Evolutionary conservation across 1,284 basidiomycete genomes (phyloP), one percentile per base, ranked within the genome.

Genomic region (Phylloporus sp.): DNA sequence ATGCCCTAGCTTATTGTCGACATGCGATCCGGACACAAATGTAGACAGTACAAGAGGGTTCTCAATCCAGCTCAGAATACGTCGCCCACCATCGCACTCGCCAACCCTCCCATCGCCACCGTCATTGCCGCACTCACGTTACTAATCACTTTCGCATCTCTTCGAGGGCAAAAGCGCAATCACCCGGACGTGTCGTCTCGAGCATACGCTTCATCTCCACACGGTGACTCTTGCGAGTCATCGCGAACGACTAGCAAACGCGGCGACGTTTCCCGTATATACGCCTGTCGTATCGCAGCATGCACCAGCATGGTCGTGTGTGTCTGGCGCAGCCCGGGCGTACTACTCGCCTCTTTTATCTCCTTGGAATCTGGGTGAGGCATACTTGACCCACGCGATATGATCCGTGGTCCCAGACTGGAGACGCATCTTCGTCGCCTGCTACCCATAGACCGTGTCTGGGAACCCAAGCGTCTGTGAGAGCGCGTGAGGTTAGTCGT

Each of bases 351-450:
- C 2, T 20, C 57, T 37, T 57, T 57, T 2, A 23, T 7, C 11
- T 39, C 56, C 32, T 74, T 14, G 62, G 62, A 47, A 67, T 65
- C 71, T 1, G n/a, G 72, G 32, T 43, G 68, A 27, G 20, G 86
- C 80, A 69, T 88, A 90, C n/a, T 81, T 83, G 2, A 82, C 82
- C 93, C 92, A 94, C 8, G 86, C 71, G 15, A 94, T 66, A 72
- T 88, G 87, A 75, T 95, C 94, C 0, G 92, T 92, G 1, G 91
- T 91, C 32, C 91, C 88, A 1, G 91, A 94, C 20, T 84, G 85
- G 20, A 87, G 86, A 10, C 84, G 88, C 73, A 89, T 84, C 3
- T 75, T 59, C 5, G 91, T 91, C 66, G 82, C 88, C 27, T 82
- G 80, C 53, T 82, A 78, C 1, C 85, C 89, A 68, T 94, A 93